Percentiles rank a stretch among this genome's conserved stretches.
These are phyloP conservation scores for Ramicandelaber brevisporus DNA, from an alignment of 192 early-diverging fungal genomes.

Conservation along the genomic window DNA sequence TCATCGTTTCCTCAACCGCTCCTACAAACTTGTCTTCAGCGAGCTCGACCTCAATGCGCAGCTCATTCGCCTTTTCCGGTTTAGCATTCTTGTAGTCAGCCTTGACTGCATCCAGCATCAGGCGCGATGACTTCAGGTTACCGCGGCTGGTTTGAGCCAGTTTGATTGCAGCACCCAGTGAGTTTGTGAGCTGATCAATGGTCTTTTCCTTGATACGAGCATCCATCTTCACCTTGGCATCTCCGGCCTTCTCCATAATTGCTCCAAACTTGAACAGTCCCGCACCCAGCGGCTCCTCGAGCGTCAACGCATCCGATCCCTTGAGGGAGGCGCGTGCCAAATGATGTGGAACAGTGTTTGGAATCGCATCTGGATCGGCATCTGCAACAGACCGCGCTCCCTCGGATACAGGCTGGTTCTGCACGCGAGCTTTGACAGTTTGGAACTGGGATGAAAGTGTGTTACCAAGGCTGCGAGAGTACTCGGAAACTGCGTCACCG, in stretches of 20 bases:
- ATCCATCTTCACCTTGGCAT: conserved; percentile 41
- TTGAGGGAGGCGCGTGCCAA: conserved; percentile 39
- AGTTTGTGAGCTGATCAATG: too few species aligned
- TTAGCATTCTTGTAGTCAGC: conserved; percentile 39
- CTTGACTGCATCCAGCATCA: conserved; percentile 74
- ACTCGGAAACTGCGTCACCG: too few species aligned
- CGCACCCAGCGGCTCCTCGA: conserved; percentile 65
- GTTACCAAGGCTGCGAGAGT: too few species aligned
- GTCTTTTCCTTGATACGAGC: too few species aligned
- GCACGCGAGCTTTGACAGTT: conserved; percentile 15
- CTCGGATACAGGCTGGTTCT: conserved; percentile 19
- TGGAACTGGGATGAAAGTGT: conserved; percentile 36
- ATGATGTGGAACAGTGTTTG: conserved; percentile 45
- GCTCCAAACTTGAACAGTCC: conserved; percentile 66
- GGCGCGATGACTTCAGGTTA: conserved; percentile 48
- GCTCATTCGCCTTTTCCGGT: conserved; percentile 43
- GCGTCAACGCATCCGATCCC: conserved; percentile 33
- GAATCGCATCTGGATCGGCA: conserved; percentile 9
- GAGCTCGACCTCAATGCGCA: conserved; percentile 59
- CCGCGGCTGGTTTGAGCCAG: too few species aligned
- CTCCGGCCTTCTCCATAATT: conserved; percentile 69
- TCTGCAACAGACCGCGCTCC: conserved; percentile 19
- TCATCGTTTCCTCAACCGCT: conserved; percentile 84
- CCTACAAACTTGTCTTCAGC: conserved; percentile 91
- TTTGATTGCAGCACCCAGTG: too few species aligned